Evolutionary conservation across 257 asterid species (phyloP).

Genomic region (Petunia secreta): DNA sequence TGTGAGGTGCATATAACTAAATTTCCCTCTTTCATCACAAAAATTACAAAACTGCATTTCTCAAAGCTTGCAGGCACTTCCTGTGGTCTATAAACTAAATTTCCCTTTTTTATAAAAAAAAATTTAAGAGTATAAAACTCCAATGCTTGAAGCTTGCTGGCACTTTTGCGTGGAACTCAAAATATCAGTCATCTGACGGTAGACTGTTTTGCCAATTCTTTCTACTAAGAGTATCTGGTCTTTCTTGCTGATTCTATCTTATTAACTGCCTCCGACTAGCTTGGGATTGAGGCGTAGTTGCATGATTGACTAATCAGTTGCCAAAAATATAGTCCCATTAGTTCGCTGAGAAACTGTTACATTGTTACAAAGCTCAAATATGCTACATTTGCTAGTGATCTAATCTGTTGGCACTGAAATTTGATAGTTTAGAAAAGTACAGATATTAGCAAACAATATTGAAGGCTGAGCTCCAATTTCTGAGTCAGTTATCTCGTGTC

Average conservation of each 20-base stretch:
- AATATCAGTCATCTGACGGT: background rate
- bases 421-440: too few species aligned
- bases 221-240: background rate
- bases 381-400: too few species aligned
- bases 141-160: background rate
- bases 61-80: background rate
- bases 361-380: too few species aligned
- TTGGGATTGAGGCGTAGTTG: background rate
- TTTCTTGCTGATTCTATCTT: background rate
- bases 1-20: background rate
- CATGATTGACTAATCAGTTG: too few species aligned
- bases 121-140: background rate
- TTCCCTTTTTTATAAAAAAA: background rate
- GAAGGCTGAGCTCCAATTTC: too few species aligned
- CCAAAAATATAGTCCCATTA: too few species aligned
- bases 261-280: background rate
- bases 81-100: too few species aligned
- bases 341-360: too few species aligned
- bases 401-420: background rate
- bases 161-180: background rate
- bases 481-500: too few species aligned
- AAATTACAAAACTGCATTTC: background rate
- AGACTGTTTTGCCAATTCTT: conserved; percentile 8
- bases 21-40: background rate
- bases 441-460: too few species aligned